Evolutionary conservation across 1,139 yeast species (phyloP).

Genomic region (Candida smagusa): DNA sequence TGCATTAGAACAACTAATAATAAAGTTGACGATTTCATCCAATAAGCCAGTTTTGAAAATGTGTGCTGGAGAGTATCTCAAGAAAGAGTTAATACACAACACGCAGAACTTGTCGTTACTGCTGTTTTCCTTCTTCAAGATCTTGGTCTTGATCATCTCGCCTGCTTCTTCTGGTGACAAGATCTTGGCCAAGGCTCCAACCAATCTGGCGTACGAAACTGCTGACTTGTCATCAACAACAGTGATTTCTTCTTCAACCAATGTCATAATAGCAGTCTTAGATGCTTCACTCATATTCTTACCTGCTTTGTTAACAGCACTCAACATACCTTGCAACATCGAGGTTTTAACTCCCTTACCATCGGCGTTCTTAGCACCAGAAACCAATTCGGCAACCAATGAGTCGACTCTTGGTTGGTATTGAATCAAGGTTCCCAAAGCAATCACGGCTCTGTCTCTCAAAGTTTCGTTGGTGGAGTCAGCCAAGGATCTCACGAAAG

Average conservation of each 20-base stretch:
- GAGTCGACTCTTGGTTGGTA: slow-evolving; percentile 96
- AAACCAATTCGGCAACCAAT: slow-evolving; percentile 74
- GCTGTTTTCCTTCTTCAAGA: slow-evolving; percentile 37
- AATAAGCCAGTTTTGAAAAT: slow-evolving; percentile 51
- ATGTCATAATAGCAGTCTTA: slow-evolving; percentile 63
- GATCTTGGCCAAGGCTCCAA: slow-evolving; percentile 74
- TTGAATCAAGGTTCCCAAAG: slow-evolving; percentile 81
- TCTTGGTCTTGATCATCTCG: slow-evolving; percentile 56
- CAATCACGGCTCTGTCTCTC: slow-evolving; percentile 85
- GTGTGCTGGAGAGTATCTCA: slow-evolving; percentile 69
- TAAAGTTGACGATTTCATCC: slow-evolving; percentile 44
- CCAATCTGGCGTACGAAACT: slow-evolving; percentile 71
- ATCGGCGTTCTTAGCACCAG: slow-evolving; percentile 64
- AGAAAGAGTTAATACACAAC: slow-evolving; percentile 73
- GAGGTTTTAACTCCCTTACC: slow-evolving; percentile 73
- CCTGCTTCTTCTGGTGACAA: slow-evolving; percentile 64
- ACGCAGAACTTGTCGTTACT: slow-evolving; percentile 53
- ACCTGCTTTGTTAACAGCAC: slow-evolving; percentile 81
- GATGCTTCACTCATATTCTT: slow-evolving; percentile 70
- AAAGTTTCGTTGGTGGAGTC: slow-evolving; percentile 72
- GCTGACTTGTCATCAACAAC: slow-evolving; percentile 56
- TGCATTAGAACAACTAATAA: slow-evolving; percentile 46
- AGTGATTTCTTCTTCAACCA: slow-evolving; percentile 70
- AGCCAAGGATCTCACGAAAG: slow-evolving; percentile 86
- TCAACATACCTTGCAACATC: slow-evolving; percentile 81